These are phyloP conservation scores for Primulina tabacum DNA, from an alignment of 257 asterid genomes.

Conservation along the genomic window DNA sequence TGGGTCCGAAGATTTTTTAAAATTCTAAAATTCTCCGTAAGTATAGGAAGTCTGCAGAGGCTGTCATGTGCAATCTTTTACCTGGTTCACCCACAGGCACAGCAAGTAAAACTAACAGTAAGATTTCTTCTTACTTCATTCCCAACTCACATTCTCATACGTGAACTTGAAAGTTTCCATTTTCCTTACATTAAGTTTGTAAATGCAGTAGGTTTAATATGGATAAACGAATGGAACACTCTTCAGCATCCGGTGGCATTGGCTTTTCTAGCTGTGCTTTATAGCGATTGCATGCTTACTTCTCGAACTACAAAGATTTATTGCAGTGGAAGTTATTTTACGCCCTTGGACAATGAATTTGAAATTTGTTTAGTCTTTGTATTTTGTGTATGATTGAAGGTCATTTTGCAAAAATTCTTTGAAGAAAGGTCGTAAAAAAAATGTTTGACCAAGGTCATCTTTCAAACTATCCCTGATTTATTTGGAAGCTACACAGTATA, in stretches of 20 bases:
- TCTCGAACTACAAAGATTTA: constrained; percentile 52
- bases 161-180: not conserved
- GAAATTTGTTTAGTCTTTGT: too few relatives aligned
- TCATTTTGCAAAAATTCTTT: too few relatives aligned
- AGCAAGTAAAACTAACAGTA: constrained; percentile 66
- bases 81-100: constrained; percentile 85
- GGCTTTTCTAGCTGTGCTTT: constrained; percentile 69
- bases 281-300: constrained; percentile 78
- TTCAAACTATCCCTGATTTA: too few relatives aligned
- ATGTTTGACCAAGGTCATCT: too few relatives aligned
- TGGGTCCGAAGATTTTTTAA: constrained; percentile 44
- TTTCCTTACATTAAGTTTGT: constrained; percentile 26
- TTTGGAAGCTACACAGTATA: not conserved
- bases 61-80: constrained; percentile 79
- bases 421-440: too few relatives aligned
- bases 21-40: constrained; percentile 40
- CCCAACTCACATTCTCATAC: constrained; percentile 1
- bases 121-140: constrained; percentile 18
- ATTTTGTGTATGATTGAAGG: too few relatives aligned
- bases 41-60: constrained; percentile 75
- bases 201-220: constrained; percentile 69
- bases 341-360: constrained; percentile 26
- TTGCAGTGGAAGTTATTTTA: constrained; percentile 48
- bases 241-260: constrained; percentile 88
- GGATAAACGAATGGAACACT: constrained; percentile 85